Conservation (phyloP, 179 eudicot species). For the Pouteria campechiana region DNA sequence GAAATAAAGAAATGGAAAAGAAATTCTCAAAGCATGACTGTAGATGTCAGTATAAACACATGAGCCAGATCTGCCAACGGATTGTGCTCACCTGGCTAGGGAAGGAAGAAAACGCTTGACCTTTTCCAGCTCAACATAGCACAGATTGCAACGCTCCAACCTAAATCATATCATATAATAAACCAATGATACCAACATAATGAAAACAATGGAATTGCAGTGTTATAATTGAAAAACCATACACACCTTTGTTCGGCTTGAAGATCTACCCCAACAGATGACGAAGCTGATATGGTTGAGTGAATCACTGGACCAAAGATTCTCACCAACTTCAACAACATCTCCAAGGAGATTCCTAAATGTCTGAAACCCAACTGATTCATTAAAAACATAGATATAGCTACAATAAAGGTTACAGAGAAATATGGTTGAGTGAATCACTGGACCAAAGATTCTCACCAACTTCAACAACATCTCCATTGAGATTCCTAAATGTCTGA, state of each 20-base stretch:
- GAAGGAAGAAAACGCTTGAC: slow-evolving; percentile 59
- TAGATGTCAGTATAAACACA: not conserved
- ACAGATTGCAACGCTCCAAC: slow-evolving; percentile 88
- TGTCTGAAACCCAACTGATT: too few relatives aligned
- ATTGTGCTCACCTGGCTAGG: slow-evolving; percentile 53
- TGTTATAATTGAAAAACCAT: not conserved
- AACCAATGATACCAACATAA: slow-evolving; percentile 1
- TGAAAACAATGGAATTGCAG: not conserved
- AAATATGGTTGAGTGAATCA: slow-evolving; percentile 42
- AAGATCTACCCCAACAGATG: slow-evolving; percentile 92
- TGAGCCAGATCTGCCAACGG: slow-evolving; percentile 1
- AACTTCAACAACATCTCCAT: slow-evolving; percentile 79
- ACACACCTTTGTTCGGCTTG: slow-evolving; percentile 94
- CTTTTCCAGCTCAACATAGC: slow-evolving; percentile 85
- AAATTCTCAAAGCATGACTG: not conserved
- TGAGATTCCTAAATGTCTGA: slow-evolving; percentile 73
- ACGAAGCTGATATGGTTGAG: slow-evolving; percentile 71
- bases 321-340: slow-evolving; percentile 82
- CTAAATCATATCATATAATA: slow-evolving; percentile 22
- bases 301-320: slow-evolving; percentile 86
- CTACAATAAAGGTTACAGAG: too few relatives aligned
- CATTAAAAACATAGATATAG: too few relatives aligned
- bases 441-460: slow-evolving; percentile 83
- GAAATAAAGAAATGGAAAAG: not conserved
- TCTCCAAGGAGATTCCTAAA: slow-evolving; percentile 61